Evolutionary conservation across 306 rosid genomes (phyloP).

Genomic region (Quercus robur): DNA sequence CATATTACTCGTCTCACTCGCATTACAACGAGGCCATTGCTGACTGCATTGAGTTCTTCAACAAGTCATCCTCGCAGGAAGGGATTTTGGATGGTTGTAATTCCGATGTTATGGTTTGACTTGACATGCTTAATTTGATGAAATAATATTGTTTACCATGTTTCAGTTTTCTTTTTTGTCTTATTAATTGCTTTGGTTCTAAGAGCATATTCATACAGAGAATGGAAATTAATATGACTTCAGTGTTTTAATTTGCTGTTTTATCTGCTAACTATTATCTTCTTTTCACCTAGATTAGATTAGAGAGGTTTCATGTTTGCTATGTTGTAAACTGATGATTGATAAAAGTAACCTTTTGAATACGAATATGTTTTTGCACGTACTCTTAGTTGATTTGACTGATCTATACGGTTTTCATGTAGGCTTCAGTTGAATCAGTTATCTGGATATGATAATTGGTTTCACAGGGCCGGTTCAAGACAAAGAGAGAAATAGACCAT

Average conservation of each 20-base stretch:
- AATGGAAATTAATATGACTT: neutral
- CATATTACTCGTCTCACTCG: conserved; percentile 62
- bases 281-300: neutral
- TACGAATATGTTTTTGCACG: neutral
- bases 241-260: neutral
- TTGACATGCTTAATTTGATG: neutral
- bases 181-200: neutral
- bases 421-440: neutral
- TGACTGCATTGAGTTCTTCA: conserved; percentile 83
- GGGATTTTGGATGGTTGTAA: conserved; percentile 34
- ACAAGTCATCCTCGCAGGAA: conserved; percentile 54
- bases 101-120: conserved; percentile 39
- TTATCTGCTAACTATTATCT: neutral
- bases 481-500: neutral
- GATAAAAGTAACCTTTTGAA: neutral
- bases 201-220: neutral
- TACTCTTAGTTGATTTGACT: neutral
- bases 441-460: neutral
- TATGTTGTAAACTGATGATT: neutral
- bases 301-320: neutral
- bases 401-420: neutral
- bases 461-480: neutral
- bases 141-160: neutral
- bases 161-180: neutral
- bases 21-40: conserved; percentile 79